Evolutionary conservation across 495 filamentous ascomycete genomes (phyloP).

Genomic region (Neurospora sp.): DNA sequence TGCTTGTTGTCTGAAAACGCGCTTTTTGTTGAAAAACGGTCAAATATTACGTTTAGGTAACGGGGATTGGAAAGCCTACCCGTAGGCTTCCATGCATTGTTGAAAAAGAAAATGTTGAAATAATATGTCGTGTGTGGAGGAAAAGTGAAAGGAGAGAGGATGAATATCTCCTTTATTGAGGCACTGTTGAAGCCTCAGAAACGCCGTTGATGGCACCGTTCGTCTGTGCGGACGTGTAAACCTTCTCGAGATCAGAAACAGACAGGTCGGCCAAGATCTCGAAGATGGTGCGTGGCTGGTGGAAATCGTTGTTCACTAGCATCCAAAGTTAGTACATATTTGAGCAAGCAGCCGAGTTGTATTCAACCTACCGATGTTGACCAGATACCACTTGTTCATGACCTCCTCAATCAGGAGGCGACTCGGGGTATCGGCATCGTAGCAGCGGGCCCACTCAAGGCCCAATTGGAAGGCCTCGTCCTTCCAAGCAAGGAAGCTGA

Average conservation of each 20-base stretch:
- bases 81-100: background rate
- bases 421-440: slow-evolving; percentile 67
- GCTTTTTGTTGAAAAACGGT: background rate
- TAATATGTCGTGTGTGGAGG: background rate
- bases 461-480: slow-evolving; percentile 94
- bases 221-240: slow-evolving; percentile 7
- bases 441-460: slow-evolving; percentile 87
- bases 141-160: background rate
- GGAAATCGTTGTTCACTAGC: slow-evolving; percentile 93
- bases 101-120: background rate
- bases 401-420: slow-evolving; percentile 70
- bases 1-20: background rate
- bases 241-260: slow-evolving; percentile 52
- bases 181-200: slow-evolving; percentile 15
- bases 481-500: slow-evolving; percentile 98
- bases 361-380: slow-evolving; percentile 76
- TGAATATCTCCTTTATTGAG: slow-evolving; percentile 13
- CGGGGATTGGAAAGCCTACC: background rate
- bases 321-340: background rate
- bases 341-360: background rate
- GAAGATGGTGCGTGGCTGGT: slow-evolving; percentile 65
- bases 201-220: slow-evolving; percentile 9
- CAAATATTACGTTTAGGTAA: background rate
- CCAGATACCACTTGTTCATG: slow-evolving; percentile 83
- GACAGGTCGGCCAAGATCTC: slow-evolving; percentile 71